Base-by-base conservation (phyloP, 1,139 yeast species). In the Hansenula sp. region DNA sequence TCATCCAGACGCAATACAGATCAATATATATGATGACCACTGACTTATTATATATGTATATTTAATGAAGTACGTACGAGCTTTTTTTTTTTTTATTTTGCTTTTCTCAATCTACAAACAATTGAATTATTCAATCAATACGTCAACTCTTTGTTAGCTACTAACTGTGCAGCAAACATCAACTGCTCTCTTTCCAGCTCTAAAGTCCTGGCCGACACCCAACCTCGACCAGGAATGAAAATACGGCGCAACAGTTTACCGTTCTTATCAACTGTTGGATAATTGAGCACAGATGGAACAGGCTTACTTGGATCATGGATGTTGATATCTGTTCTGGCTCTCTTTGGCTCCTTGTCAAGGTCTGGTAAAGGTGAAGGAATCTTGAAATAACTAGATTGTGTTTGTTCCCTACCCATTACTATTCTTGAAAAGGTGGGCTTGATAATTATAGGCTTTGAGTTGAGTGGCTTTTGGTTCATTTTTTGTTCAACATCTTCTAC, bases 181-280 rank as follows among this genome's bases (percentile, higher is more conserved):
- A 55, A 46, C 37, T 32, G 32, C 13, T 27, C 27, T 19, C 39
- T 46, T 28, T 68, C 75, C 36, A 51, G 54, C 40, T 62, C 65
- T 32, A 73, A 50, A 40, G 59, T 55, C 29, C 60, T 60, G 2
- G 64, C 51, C 1, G 73, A 61, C 19, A 72, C 63, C 83, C 83
- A 77, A 0, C 82, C 82, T 36, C 75, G 56, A 3, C 71, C 71
- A 1, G 79, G 80, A 20, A 77, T 59, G 45, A 71, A 73, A 6
- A 77, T 53, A 27, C 82, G 57, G 32, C 75, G 65, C 44, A 68
- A 70, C 4, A 55, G 62, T 32, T 60, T 62, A 0, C 72, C 73
- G 20, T 60, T 57, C 25, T 55, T 53, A 41, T 64, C 68, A 12
- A 37, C 39, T 29, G 42, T 34, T 29, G 50, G 61, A 40, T 53